phyloP scores from a whole-genome alignment of 2,329 filamentous ascomycete species.

The Exophiala bonariae region DNA sequence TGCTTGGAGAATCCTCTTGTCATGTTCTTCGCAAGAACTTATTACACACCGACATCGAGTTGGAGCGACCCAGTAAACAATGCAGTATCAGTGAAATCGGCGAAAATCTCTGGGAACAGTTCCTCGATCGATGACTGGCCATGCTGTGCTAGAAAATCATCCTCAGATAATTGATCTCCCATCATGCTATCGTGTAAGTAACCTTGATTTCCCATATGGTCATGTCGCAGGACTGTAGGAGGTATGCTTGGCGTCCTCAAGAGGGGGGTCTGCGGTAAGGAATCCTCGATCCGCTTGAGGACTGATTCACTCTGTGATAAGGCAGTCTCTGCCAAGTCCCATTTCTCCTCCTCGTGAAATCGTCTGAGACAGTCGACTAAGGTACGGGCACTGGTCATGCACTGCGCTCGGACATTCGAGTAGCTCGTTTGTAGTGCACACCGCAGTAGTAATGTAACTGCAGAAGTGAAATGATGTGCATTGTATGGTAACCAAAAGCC shows the following conservation, averaged over 20 bases:
- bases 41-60: constrained; percentile 3
- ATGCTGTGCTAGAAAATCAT: constrained; percentile 14
- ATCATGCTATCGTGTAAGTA: constrained; percentile 15
- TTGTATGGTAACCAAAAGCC: constrained; percentile 29
- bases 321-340: constrained; percentile 58
- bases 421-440: constrained; percentile 39
- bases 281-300: constrained; percentile 32
- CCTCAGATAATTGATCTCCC: constrained; percentile 13
- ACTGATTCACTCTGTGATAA: constrained; percentile 51
- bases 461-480: constrained; percentile 28
- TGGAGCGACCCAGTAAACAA: constrained; percentile 13
- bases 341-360: constrained; percentile 51
- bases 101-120: constrained; percentile 26
- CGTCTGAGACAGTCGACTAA: constrained; percentile 49
- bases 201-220: constrained; percentile 7
- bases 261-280: constrained; percentile 18
- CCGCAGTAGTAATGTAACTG: constrained; percentile 27
- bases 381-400: constrained; percentile 48
- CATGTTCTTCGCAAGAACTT: no score
- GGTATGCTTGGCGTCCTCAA: constrained; percentile 9
- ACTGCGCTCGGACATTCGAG: constrained; percentile 44
- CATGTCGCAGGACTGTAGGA: constrained; percentile 4
- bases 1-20: no score
- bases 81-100: constrained; percentile 25
- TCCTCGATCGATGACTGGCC: constrained; percentile 21